Base-by-base conservation (phyloP, 495 filamentous ascomycete genomes). In the Neurospora sp. region DNA sequence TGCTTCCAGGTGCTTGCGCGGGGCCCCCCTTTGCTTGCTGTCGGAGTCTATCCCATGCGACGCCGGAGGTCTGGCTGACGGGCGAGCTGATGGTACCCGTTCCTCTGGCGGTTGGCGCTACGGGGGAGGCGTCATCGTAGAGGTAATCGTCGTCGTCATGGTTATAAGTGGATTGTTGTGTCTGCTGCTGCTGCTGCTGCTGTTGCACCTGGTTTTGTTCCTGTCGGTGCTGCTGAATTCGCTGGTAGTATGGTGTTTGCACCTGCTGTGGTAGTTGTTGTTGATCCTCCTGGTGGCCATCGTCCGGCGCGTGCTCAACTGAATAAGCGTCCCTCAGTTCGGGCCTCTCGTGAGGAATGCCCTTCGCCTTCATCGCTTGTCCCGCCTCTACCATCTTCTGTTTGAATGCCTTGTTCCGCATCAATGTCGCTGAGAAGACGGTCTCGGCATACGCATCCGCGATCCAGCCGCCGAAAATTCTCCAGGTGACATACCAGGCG, bases 41-140 rank as follows among this genome's bases (percentile, higher is more conserved):
- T 42, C 84, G 78, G 59, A 85, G 71, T 18, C 79, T 79, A 14
- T 81, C 82, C 84, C 84, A 85, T 20, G 81, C 70, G 22, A 83
- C 83, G 8, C 75, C 76, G 9, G 74, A 40, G 31, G 75, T 69
- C 48, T 39, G 10, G 71, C 0, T 7, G 53, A n/a, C 8, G 69
- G 59, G 18, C 72, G 22, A n/a, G 61, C 61, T 31, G 71, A n/a
- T 9, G 70, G 68, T 20, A 74, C 75, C 7, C 68, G 65, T 68
- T 65, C 70, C 70, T 45, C 70, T 80, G 18, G 74, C 70, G 1
- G 81, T 61, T 7, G 74, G 75, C 2, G 82, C 75, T 8, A 84
- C 77, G 40, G 83, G 83, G 14, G 83, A 84, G 39, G 80, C 83
- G 40, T 83, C 82, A 40, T 82, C 82, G 38, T 81, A 82, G 7